Conservation (phyloP, 345 rosid species). For the Ceriops tagal region DNA sequence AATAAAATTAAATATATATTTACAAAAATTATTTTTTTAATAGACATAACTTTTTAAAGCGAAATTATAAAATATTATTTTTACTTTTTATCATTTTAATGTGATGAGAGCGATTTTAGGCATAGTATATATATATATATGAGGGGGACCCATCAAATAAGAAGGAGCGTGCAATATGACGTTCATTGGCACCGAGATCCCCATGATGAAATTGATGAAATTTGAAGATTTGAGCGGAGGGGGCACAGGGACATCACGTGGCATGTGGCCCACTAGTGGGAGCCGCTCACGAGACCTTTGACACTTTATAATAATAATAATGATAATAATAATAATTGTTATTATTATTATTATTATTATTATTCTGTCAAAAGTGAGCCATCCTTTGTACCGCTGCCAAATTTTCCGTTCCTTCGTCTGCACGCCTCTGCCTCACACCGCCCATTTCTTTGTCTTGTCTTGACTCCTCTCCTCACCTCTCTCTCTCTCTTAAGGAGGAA, state of each 20-base stretch:
- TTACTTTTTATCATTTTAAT: too few species aligned
- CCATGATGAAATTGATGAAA: constrained; percentile 16
- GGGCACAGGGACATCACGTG: constrained; percentile 66
- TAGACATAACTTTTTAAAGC: too few species aligned
- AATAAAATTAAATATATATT: too few species aligned
- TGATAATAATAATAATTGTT: too few species aligned
- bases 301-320: neutral
- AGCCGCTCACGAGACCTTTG: constrained; percentile 47
- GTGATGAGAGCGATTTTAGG: too few species aligned
- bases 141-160: neutral
- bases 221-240: constrained; percentile 6
- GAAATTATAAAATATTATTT: too few species aligned
- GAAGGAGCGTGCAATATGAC: neutral
- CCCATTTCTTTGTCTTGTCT: constrained; percentile 13
- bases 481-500: neutral
- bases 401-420: constrained; percentile 44
- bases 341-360: too few species aligned
- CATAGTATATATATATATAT: too few species aligned
- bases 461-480: neutral
- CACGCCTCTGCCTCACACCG: constrained; percentile 56
- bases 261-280: constrained; percentile 57
- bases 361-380: too few species aligned
- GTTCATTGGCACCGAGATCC: constrained; percentile 21
- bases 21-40: too few species aligned
- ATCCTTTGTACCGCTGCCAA: too few species aligned